Evolutionary conservation across 1,284 basidiomycete species (phyloP), one percentile per base, ranked within the genome.

Genomic region (Ganoderma lucidum): DNA sequence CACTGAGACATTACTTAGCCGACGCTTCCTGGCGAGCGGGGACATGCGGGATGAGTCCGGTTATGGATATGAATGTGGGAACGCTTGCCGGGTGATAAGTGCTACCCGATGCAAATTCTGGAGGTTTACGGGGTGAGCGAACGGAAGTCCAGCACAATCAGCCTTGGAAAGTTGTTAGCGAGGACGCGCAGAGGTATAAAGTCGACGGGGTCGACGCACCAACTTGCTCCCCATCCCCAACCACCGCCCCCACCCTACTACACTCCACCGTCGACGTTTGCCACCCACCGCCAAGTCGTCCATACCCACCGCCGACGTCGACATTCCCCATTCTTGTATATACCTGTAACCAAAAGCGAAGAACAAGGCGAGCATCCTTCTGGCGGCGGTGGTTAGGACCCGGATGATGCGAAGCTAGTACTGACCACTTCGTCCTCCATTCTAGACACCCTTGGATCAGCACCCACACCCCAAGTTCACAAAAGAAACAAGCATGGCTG

Each of bases 291-390:
- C 53, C 10, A 23, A 48, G 45, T 48, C 45, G 28, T 4, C 28
- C 28, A 32, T 15, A 55, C 30, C 28, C 23, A 30, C 28, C 9
- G 14, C 30, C 15, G 30, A 19, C 53, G 30, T 32, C 5, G 12
- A 19, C 55, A 3, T 35, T 56, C 3, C 55, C 35, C 17, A n/a
- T 59, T 12, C 56, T 48, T 51, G 23, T 19, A 28, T 44, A 30
- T 51, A 23, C 28, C 35, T 32, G 30, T 63, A 17, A 48, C 32
- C 28, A 10, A 44, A 32, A 39, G 14, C 30, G 60, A n/a, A 17
- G 15, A 44, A 19, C 37, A 44, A 63, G 62, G 62, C 51, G 32
- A 63, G 62, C 44, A 32, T 48, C 28, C 62, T 51, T 19, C 32
- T 37, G 19, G 37, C 41, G 41, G 41, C 15, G 14, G 53, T 56